Evolutionary conservation across 2,329 filamentous ascomycete species (phyloP).

Genomic region (Ceratocystis colombiana): DNA sequence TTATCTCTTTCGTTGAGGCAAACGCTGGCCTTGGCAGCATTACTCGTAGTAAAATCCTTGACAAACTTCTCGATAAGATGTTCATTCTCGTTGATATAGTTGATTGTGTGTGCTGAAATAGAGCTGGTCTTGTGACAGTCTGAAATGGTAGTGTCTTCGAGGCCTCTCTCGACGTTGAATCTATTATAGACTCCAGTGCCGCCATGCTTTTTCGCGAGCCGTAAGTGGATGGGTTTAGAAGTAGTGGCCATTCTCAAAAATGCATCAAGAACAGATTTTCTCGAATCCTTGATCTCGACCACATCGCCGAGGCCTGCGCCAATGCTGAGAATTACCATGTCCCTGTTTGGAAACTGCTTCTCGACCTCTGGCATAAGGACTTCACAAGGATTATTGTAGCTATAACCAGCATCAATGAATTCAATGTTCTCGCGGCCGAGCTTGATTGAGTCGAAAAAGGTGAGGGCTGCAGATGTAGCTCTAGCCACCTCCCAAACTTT

Average conservation of each 20-base stretch:
- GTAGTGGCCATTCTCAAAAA: no score
- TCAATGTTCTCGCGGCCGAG: constrained; percentile 29
- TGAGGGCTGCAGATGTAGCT: constrained; percentile 30
- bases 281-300: constrained; percentile 26
- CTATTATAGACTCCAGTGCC: constrained; percentile 27
- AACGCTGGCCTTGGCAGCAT: no score
- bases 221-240: no score
- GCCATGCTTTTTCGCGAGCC: no score
- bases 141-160: constrained; percentile 29
- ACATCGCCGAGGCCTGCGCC: constrained; percentile 29
- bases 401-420: constrained; percentile 31
- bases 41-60: no score
- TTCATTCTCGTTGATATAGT: background rate
- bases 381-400: constrained; percentile 32
- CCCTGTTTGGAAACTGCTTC: constrained; percentile 27
- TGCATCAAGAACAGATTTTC: no score
- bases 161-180: constrained; percentile 30
- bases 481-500: constrained; percentile 31
- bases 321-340: constrained; percentile 28
- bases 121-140: constrained; percentile 29
- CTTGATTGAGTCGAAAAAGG: constrained; percentile 31
- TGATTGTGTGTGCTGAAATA: constrained; percentile 28
- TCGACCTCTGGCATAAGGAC: constrained; percentile 26
- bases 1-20: no score
- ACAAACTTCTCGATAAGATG: no score